Base-by-base conservation (phyloP, 2,329 filamentous ascomycete genomes). In the Arthroderma sp. region DNA sequence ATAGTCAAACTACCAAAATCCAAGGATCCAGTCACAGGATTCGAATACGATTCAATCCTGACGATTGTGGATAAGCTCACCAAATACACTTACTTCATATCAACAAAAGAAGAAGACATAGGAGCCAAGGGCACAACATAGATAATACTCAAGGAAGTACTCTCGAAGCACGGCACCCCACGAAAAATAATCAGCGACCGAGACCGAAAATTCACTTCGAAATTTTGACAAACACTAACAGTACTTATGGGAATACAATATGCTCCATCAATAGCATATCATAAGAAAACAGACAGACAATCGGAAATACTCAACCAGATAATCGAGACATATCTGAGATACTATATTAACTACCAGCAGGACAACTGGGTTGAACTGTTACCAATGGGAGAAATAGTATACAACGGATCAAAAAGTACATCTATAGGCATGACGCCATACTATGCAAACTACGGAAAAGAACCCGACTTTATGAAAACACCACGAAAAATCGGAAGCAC, bases 231-330 rank as follows among this genome's bases (percentile, higher is more conserved):
- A 33, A 1, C 34, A 55, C 3, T 51, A 33, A 34, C 44, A 49
- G n/a, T 4, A 43, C 6, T 29, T 50, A 29, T n/a, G n/a, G 31
- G 42, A 0, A 54, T 59, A 7, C 42, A 54, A 41, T 36, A 47
- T 29, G 49, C 52, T 27, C 48, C 56, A 1, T 56, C 47, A 3
- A 60, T 53, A 9, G 48, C 51, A n/a, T 58, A 53, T 43, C 49
- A 62, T 43, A 46, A 47, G 3, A 31, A 58, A 44, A 59, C 52
- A 1, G 50, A 61, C 43, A 46, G 55, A 7, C 44, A 56, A 47
- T 60, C 48, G 2, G 53, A 61, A 47, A 46, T 48, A 11, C 34
- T 45, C 2, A 61, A 61, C 43, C 36, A 54, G 38, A 48, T 39
- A n/a, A 22, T 36, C 8, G 11, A 6, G 1, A 38, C 3, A 3